A percentile compares a stretch with the other conserved stretches of the same genome.
Evolutionary conservation across 2,329 filamentous ascomycete species (phyloP).

Genomic region (Alternaria tenuissima): DNA sequence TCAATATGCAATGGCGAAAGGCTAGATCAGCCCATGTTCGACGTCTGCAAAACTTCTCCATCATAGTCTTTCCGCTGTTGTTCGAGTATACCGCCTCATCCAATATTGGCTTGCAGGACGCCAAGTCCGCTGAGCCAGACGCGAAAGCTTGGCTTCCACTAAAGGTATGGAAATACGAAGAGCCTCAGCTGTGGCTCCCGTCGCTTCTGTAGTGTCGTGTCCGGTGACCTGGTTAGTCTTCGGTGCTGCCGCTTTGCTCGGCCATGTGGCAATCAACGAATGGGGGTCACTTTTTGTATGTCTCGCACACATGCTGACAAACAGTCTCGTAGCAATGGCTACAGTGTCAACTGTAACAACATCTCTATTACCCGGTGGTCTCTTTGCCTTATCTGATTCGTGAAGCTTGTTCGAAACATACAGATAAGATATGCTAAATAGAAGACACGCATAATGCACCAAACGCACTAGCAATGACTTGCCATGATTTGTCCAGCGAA

Average conservation of each 20-base stretch:
- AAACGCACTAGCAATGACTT: neutral
- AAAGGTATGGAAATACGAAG: conserved; percentile 9
- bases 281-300: neutral
- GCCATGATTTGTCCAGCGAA: neutral
- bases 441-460: neutral
- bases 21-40: neutral
- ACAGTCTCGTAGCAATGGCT: neutral
- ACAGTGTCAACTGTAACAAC: too few species aligned
- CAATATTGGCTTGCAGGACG: conserved; percentile 19
- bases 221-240: conserved; percentile 5
- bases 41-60: neutral
- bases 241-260: neutral
- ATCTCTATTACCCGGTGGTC: too few species aligned
- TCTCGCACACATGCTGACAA: neutral
- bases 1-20: neutral
- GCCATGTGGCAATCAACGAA: neutral
- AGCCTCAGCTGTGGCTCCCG: conserved; percentile 2
- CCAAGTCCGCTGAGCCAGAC: conserved; percentile 8
- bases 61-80: neutral
- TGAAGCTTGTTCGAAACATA: neutral
- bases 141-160: conserved; percentile 7
- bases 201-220: neutral
- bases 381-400: too few species aligned
- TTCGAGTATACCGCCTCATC: neutral
- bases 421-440: too few species aligned